Evolutionary conservation across 2,329 filamentous ascomycete species (phyloP).

Genomic region (Verticillium nonalfalfae): DNA sequence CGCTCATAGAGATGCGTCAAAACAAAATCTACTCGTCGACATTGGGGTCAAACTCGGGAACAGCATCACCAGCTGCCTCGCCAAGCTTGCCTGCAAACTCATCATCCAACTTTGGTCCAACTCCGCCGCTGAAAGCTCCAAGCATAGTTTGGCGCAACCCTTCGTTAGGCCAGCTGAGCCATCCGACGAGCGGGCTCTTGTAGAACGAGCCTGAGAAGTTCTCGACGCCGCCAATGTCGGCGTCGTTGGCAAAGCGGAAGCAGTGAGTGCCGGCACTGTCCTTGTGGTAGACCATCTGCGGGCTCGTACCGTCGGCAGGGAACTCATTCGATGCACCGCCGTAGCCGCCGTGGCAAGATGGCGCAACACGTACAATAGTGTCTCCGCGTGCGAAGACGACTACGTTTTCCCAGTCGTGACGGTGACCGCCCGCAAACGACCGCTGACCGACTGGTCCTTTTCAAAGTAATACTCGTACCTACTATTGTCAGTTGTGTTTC

Average conservation of each 20-base stretch:
- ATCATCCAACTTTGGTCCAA: slow-evolving; percentile 20
- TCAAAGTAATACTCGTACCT: slow-evolving; percentile 39
- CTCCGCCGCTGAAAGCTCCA: slow-evolving; percentile 17
- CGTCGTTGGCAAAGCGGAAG: slow-evolving; percentile 21
- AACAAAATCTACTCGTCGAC: slow-evolving; percentile 10
- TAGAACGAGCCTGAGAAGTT: slow-evolving; percentile 18
- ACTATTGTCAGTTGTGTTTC: slow-evolving; percentile 6
- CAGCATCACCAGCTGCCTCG: slow-evolving; percentile 16
- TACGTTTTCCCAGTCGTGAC: slow-evolving; percentile 31
- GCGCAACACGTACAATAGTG: slow-evolving; percentile 18
- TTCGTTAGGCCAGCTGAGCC: slow-evolving; percentile 19
- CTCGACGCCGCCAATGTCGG: slow-evolving; percentile 16
- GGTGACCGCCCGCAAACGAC: slow-evolving; percentile 24
- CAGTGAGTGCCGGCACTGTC: slow-evolving; percentile 20
- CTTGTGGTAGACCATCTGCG: slow-evolving; percentile 22
- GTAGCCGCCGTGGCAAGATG: slow-evolving; percentile 20
- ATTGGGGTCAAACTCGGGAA: slow-evolving; percentile 19
- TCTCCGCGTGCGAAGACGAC: slow-evolving; percentile 22
- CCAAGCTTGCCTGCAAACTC: slow-evolving; percentile 17
- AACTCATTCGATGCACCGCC: slow-evolving; percentile 15
- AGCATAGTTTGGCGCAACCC: slow-evolving; percentile 18
- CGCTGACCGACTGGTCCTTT: slow-evolving; percentile 26
- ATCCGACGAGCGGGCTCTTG: slow-evolving; percentile 18
- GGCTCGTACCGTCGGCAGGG: slow-evolving; percentile 12
- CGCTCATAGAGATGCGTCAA: background rate